Evolutionary conservation across 208 protist genomes (phyloP).

Genomic region (Novymonas esmeraldas): DNA sequence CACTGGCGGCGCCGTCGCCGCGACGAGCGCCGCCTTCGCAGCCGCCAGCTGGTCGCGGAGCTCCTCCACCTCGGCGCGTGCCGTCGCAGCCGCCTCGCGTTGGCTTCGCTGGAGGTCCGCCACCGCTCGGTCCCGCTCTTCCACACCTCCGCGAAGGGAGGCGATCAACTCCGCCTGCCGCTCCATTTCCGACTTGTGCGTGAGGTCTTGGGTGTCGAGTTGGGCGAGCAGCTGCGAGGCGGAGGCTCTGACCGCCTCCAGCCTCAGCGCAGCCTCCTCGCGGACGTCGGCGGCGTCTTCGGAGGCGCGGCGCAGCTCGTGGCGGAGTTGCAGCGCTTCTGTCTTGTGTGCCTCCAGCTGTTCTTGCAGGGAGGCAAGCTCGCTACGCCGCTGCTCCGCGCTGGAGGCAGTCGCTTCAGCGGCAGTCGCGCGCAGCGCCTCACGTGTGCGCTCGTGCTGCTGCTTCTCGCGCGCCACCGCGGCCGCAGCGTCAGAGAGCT

Average conservation of each 20-base stretch:
- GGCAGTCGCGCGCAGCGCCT: too few species aligned
- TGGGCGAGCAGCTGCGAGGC: neutral
- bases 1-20: neutral
- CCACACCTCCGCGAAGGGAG: conserved; percentile 1
- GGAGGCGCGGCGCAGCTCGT: neutral
- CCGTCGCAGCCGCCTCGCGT: neutral
- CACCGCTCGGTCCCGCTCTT: neutral
- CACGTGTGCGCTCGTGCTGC: neutral
- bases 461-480: neutral
- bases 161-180: neutral
- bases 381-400: neutral
- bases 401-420: neutral
- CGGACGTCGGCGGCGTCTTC: neutral
- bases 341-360: neutral
- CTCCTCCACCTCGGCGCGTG: conserved; percentile 7
- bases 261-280: neutral
- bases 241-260: neutral
- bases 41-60: conserved; percentile 8
- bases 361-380: neutral
- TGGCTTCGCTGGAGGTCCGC: conserved; percentile 2
- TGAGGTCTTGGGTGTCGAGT: neutral
- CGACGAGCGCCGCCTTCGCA: conserved; percentile 10
- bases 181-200: neutral
- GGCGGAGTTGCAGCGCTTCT: neutral
- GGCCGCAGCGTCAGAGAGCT: neutral